Evolutionary conservation across 495 filamentous ascomycete genomes (phyloP).

Genomic region (Penicillium roqueforti): DNA sequence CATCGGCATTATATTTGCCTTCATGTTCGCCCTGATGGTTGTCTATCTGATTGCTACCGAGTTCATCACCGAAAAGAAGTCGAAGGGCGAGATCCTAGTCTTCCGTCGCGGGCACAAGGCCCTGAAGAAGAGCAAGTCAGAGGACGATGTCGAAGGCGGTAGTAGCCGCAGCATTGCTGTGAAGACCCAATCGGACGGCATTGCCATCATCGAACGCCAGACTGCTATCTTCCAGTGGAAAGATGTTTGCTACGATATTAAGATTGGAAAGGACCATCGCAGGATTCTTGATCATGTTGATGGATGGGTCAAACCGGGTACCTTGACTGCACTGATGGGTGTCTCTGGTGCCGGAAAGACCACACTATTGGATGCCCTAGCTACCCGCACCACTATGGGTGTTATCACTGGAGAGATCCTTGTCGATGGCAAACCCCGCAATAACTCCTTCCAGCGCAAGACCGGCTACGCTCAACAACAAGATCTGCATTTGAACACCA

Average conservation of each 20-base stretch:
- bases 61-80: slow-evolving; percentile 27
- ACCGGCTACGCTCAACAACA: slow-evolving; percentile 92
- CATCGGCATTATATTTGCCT: slow-evolving; percentile 57
- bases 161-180: no score
- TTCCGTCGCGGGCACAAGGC: slow-evolving; percentile 33
- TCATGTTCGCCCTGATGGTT: slow-evolving; percentile 49
- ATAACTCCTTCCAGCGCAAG: slow-evolving; percentile 75
- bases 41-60: slow-evolving; percentile 39
- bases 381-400: slow-evolving; percentile 46
- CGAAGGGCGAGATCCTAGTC: slow-evolving; percentile 33
- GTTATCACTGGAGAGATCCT: slow-evolving; percentile 48
- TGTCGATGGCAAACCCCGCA: slow-evolving; percentile 44
- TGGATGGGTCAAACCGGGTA: slow-evolving; percentile 1
- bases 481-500: slow-evolving; percentile 79
- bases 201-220: neutral
- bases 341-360: slow-evolving; percentile 60
- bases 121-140: neutral
- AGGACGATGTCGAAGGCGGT: no score
- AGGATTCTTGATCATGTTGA: slow-evolving; percentile 3
- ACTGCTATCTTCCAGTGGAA: neutral
- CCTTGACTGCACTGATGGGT: slow-evolving; percentile 60
- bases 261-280: neutral
- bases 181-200: no score
- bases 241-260: neutral
- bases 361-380: slow-evolving; percentile 56